Evolutionary conservation across 1,139 yeast species (phyloP).

Genomic region (Taiozyma onychis): DNA sequence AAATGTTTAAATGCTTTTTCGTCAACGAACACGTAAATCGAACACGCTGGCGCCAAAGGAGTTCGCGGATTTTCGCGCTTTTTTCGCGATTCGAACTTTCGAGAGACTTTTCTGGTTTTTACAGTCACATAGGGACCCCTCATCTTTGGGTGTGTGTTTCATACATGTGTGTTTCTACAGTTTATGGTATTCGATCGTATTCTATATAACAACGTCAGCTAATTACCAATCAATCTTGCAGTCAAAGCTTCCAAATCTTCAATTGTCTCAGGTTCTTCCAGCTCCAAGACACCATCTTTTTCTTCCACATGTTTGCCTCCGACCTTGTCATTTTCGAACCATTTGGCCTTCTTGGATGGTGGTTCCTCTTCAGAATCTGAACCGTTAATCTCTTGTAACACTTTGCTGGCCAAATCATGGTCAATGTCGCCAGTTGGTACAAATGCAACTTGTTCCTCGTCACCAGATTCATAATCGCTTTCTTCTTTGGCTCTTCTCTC

Average conservation of each 20-base stretch:
- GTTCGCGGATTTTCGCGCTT: not conserved
- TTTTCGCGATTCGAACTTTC: not conserved
- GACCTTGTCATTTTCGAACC: constrained; percentile 46
- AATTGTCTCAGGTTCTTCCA: constrained; percentile 83
- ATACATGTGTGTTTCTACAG: too few relatives aligned
- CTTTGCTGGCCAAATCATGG: constrained; percentile 13
- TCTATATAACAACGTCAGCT: not conserved
- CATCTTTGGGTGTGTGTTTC: too few relatives aligned
- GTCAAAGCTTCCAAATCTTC: constrained; percentile 94
- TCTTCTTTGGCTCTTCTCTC: constrained; percentile 53
- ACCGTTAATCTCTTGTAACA: constrained; percentile 24
- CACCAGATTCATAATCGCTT: constrained; percentile 22
- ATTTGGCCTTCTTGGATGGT: constrained; percentile 50
- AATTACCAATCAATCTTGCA: constrained; percentile 40
- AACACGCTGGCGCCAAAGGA: constrained; percentile 15
- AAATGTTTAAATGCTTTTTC: not conserved
- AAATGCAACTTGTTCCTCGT: constrained; percentile 27
- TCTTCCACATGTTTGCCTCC: constrained; percentile 26
- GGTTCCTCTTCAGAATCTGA: constrained; percentile 39
- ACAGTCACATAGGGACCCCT: too few relatives aligned
- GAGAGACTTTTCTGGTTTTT: not conserved
- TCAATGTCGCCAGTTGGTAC: constrained; percentile 13
- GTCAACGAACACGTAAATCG: not conserved
- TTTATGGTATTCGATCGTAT: too few relatives aligned
- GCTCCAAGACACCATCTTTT: constrained; percentile 48